Conservation (phyloP, 495 filamentous ascomycete species). For the Pseudomonodictys pantanalensis region DNA sequence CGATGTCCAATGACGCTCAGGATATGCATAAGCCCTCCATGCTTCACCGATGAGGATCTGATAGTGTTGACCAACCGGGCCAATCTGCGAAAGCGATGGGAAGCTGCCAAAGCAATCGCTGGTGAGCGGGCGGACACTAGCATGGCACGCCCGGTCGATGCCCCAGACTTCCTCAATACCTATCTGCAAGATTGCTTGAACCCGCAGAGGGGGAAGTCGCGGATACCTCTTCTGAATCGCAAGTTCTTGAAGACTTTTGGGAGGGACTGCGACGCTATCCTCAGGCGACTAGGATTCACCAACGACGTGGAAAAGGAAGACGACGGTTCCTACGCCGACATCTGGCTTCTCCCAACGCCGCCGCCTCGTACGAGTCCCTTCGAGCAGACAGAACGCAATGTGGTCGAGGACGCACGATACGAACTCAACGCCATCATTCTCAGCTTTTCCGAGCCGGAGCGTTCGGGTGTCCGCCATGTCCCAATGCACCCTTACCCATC, state of each 20-base stretch:
- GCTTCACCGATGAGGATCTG: constrained; percentile 51
- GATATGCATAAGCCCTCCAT: constrained; percentile 54
- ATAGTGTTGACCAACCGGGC: constrained; percentile 55
- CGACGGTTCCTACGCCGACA: constrained; percentile 5
- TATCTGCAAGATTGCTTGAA: constrained; percentile 64
- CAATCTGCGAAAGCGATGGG: constrained; percentile 52
- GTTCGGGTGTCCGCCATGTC: constrained; percentile 39
- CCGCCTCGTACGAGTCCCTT: constrained; percentile 41
- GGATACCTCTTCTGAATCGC: constrained; percentile 67
- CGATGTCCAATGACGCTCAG: constrained; percentile 55
- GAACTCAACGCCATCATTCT: constrained; percentile 41
- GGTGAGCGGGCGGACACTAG: constrained; percentile 57
- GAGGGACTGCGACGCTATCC: constrained; percentile 57
- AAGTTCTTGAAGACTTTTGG: constrained; percentile 69
- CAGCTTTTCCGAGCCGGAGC: constrained; percentile 42
- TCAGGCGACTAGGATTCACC: constrained; percentile 64
- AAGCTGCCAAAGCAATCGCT: constrained; percentile 53
- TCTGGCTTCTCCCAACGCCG: constrained; percentile 47
- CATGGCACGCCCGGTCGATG: constrained; percentile 47
- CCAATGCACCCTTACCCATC: constrained; percentile 39
- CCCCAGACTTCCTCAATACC: constrained; percentile 55
- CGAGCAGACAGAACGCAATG: constrained; percentile 44
- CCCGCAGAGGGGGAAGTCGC: constrained; percentile 46
- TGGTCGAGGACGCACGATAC: constrained; percentile 55
- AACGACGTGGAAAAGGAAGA: constrained; percentile 13